Evolutionary conservation across 495 filamentous ascomycete species (phyloP).

Genomic region (Neurospora cerealis): DNA sequence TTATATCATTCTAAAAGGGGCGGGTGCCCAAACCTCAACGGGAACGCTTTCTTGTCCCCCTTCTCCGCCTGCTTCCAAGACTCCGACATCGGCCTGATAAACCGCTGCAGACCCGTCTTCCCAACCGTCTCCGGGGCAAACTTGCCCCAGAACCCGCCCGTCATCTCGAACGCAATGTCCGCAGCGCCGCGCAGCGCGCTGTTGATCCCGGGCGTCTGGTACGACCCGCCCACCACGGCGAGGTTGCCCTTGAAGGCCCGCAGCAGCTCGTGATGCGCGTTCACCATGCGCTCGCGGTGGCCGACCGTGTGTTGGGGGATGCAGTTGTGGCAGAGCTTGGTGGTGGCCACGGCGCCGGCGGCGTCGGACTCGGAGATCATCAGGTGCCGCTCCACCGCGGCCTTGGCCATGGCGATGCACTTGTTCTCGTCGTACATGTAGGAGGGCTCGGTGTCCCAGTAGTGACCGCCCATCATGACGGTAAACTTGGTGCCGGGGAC

Average conservation of each 20-base stretch:
- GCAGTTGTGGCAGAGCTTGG: conserved; percentile 60
- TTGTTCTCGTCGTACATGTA: conserved; percentile 50
- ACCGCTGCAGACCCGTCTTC: conserved; percentile 25
- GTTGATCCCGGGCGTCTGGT: conserved; percentile 36
- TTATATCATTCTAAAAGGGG: neutral
- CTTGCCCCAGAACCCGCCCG: neutral
- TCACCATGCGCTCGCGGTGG: conserved; percentile 54
- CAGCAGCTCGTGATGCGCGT: conserved; percentile 45
- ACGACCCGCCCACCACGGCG: conserved; percentile 72
- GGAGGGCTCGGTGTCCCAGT: conserved; percentile 55
- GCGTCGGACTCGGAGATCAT: conserved; percentile 41
- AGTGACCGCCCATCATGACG: conserved; percentile 92
- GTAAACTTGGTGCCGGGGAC: conserved; percentile 74
- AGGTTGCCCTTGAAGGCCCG: conserved; percentile 52
- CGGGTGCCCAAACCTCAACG: neutral
- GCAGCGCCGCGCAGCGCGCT: conserved; percentile 28
- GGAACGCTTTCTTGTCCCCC: neutral
- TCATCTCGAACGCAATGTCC: conserved; percentile 24
- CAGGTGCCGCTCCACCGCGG: conserved; percentile 63
- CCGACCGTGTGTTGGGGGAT: conserved; percentile 85
- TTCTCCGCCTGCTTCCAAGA: neutral
- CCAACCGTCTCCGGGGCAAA: conserved; percentile 13
- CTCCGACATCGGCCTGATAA: conserved; percentile 2
- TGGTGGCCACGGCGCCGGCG: conserved; percentile 44
- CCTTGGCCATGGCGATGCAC: conserved; percentile 55